A percentile compares a stretch with the other conserved stretches of the same genome.
phyloP scores from a whole-genome alignment of 1,139 yeast genomes.

The Lodderomyces oxycetoniae region DNA sequence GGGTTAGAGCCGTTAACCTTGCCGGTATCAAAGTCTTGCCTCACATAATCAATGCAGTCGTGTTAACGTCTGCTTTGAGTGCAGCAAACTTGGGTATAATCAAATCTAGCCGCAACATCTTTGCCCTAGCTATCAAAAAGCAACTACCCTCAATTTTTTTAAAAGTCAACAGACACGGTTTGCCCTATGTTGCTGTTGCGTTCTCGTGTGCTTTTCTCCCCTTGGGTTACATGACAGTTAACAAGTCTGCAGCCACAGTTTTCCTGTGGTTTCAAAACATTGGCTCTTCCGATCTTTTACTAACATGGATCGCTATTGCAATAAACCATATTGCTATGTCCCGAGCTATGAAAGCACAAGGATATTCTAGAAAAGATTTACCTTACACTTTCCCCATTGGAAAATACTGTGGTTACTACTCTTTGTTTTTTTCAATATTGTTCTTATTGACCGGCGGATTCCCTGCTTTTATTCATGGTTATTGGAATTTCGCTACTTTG shows the following conservation, averaged over 20 bases:
- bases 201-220: slow-evolving; percentile 23
- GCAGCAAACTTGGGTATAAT: slow-evolving; percentile 45
- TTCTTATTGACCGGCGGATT: slow-evolving; percentile 40
- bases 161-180: slow-evolving; percentile 27
- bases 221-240: slow-evolving; percentile 25
- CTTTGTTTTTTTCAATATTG: slow-evolving; percentile 28
- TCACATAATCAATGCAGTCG: slow-evolving; percentile 47
- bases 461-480: slow-evolving; percentile 31
- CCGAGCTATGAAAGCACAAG: slow-evolving; percentile 36
- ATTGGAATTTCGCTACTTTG: slow-evolving; percentile 29
- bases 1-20: slow-evolving; percentile 47
- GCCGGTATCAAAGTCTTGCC: slow-evolving; percentile 49
- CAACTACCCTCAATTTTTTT: slow-evolving; percentile 41
- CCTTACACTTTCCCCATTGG: slow-evolving; percentile 29
- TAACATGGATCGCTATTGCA: slow-evolving; percentile 27
- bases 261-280: slow-evolving; percentile 28
- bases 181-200: slow-evolving; percentile 23
- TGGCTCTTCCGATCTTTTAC: slow-evolving; percentile 21
- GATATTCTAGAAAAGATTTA: slow-evolving; percentile 29
- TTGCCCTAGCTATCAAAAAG: slow-evolving; percentile 44
- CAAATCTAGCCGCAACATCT: slow-evolving; percentile 39
- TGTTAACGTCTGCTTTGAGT: slow-evolving; percentile 49
- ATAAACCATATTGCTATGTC: slow-evolving; percentile 28
- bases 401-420: slow-evolving; percentile 30
- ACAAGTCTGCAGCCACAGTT: slow-evolving; percentile 20